phyloP scores from a whole-genome alignment of 2,329 filamentous ascomycete genomes.

The Scopulariopsis brevicaulis region DNA sequence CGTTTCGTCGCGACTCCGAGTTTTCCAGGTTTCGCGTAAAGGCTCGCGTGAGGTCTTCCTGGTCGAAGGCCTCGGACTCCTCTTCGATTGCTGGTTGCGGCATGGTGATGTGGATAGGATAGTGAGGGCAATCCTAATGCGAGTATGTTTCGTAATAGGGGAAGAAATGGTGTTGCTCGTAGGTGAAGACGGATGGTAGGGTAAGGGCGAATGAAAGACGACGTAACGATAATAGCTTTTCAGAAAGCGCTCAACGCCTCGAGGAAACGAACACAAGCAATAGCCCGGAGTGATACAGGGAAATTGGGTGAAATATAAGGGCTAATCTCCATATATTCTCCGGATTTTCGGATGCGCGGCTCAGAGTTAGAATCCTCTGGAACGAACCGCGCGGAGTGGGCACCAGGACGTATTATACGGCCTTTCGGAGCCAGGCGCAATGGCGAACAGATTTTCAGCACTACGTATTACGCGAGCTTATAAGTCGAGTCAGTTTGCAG shows the following conservation, averaged over 20 bases:
- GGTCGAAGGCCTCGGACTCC: background rate
- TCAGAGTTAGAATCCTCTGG: background rate
- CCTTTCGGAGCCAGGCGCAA: background rate
- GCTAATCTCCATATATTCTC: background rate
- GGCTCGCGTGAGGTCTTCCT: background rate
- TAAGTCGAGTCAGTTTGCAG: background rate
- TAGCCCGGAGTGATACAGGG: background rate
- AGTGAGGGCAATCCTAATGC: background rate
- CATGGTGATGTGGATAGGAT: background rate
- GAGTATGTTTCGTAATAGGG: background rate
- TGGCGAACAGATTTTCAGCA: background rate
- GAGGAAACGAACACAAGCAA: background rate
- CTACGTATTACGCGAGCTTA: background rate
- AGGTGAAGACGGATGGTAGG: background rate
- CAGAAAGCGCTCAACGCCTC: background rate
- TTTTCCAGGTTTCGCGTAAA: background rate
- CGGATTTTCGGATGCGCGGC: background rate
- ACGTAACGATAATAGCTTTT: background rate
- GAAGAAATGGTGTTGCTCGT: background rate
- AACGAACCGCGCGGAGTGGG: background rate
- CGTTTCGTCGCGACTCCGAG: background rate
- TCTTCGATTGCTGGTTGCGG: background rate
- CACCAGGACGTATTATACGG: background rate
- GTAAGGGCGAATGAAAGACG: background rate
- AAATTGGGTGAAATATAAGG: background rate